A percentile compares a stretch with the other conserved stretches of the same genome.
Conservation (phyloP, 352 stramenopile genomes). For the Phytophthora nicotianae region DNA sequence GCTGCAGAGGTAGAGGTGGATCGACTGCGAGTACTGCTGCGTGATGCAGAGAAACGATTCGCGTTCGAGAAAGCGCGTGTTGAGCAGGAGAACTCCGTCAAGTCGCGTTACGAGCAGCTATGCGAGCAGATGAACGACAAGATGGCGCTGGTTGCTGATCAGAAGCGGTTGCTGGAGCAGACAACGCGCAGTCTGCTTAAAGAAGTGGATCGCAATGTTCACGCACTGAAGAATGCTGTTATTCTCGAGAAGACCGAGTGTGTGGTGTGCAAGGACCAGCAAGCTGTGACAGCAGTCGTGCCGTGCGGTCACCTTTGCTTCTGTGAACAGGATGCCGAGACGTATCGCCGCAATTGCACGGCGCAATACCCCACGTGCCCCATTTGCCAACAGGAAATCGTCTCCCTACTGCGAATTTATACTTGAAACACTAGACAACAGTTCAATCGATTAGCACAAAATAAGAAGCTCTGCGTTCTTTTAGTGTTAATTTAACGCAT, state of each 20-base stretch:
- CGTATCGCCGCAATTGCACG: conserved; percentile 58
- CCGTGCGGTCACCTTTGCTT: conserved; percentile 87
- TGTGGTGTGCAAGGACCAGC: conserved; percentile 80
- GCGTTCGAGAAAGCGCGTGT: conserved; percentile 71
- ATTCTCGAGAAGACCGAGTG: conserved; percentile 74
- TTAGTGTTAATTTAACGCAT: too few relatives aligned
- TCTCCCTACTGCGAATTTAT: conserved; percentile 84
- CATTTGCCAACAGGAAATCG: conserved; percentile 82
- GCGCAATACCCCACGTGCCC: conserved; percentile 63
- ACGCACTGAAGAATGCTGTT: conserved; percentile 66
- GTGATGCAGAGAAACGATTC: conserved; percentile 73
- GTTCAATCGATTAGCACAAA: too few relatives aligned
- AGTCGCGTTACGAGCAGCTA: conserved; percentile 71
- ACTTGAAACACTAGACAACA: conserved; percentile 33
- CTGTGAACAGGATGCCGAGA: conserved; percentile 80
- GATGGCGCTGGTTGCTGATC: conserved; percentile 63
- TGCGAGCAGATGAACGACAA: conserved; percentile 79
- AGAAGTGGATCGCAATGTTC: conserved; percentile 77
- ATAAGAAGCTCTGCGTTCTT: too few relatives aligned
- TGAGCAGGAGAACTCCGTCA: conserved; percentile 84
- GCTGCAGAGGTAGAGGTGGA: conserved; percentile 48
- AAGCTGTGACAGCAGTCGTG: conserved; percentile 75
- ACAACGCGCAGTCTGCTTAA: conserved; percentile 74
- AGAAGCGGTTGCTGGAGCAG: conserved; percentile 82
- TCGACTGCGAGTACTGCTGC: conserved; percentile 48